phyloP scores from a whole-genome alignment of 1,284 basidiomycete species.

The Ceratobasidium sp. region DNA sequence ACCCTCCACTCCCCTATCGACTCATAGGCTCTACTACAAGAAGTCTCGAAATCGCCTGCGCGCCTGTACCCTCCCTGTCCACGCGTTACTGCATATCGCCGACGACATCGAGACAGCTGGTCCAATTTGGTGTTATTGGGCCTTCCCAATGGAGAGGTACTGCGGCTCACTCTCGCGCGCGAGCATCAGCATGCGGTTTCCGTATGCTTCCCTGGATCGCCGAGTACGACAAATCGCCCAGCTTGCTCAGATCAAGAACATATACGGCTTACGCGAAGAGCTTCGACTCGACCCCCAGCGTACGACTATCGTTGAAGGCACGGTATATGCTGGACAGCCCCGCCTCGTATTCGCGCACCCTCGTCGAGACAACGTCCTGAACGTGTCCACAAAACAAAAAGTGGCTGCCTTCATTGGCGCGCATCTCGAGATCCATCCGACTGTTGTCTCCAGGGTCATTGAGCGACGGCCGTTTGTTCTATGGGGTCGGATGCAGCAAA shows the following conservation, averaged over 20 bases:
- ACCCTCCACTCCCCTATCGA: no score
- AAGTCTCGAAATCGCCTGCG: constrained; percentile 47
- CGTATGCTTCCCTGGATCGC: constrained; percentile 47
- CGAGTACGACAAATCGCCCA: constrained; percentile 43
- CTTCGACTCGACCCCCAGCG: constrained; percentile 8
- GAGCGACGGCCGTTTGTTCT: not conserved
- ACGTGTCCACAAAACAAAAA: not conserved
- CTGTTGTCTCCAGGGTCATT: not conserved
- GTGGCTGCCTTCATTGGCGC: not conserved
- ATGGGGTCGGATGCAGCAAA: constrained; percentile 15
- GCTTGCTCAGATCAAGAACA: constrained; percentile 34
- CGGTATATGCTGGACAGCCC: not conserved
- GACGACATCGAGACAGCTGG: constrained; percentile 49
- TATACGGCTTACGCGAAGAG: not conserved
- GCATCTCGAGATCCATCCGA: not conserved
- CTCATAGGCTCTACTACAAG: constrained; percentile 54
- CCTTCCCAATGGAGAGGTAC: constrained; percentile 52
- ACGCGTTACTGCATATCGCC: constrained; percentile 54
- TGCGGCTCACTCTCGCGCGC: constrained; percentile 46
- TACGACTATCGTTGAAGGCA: not conserved
- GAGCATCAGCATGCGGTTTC: constrained; percentile 45
- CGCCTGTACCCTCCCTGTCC: constrained; percentile 54
- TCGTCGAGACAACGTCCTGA: not conserved
- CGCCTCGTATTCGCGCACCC: constrained; percentile 14
- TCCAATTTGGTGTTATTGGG: constrained; percentile 57